Conservation (phyloP, 352 stramenopile genomes). For the Phytopythium kandeliae region DNA sequence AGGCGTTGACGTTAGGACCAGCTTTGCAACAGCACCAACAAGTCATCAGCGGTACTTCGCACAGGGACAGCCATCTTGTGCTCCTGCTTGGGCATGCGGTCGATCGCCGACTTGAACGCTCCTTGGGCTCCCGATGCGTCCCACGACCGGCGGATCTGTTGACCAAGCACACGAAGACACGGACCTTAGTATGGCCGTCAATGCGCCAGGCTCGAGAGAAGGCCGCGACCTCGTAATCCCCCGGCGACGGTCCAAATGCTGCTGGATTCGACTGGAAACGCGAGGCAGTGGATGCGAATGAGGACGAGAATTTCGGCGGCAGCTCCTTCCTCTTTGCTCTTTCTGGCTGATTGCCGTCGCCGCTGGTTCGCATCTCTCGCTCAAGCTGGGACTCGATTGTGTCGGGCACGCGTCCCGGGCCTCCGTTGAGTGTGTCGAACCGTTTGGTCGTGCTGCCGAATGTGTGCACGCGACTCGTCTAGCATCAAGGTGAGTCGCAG, state of each 20-base stretch:
- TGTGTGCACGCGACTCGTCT: conserved; percentile 61
- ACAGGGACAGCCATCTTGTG: conserved; percentile 34
- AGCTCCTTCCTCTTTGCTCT: conserved; percentile 15
- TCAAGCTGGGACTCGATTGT: conserved; percentile 50
- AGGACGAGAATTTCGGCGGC: conserved; percentile 45
- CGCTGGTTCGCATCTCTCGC: conserved; percentile 37
- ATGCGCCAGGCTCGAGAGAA: neutral
- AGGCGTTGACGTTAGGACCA: neutral
- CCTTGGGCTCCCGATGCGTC: conserved; percentile 50
- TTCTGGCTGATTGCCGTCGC: conserved; percentile 8
- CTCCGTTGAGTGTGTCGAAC: conserved; percentile 47
- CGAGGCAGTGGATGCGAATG: conserved; percentile 59
- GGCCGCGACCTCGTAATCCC: conserved; percentile 57
- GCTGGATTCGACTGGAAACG: conserved; percentile 41
- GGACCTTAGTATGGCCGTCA: neutral
- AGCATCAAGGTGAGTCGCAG: neutral
- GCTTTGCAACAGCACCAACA: neutral
- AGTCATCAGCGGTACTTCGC: conserved; percentile 2
- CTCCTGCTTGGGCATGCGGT: conserved; percentile 41
- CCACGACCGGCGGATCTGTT: conserved; percentile 58
- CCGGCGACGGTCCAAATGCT: conserved; percentile 34
- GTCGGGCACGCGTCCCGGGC: conserved; percentile 12
- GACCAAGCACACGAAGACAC: neutral
- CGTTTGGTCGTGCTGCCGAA: conserved; percentile 75
- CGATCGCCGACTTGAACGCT: conserved; percentile 61